Conservation (phyloP, 257 asterid species). For the Primulina eburnea region DNA sequence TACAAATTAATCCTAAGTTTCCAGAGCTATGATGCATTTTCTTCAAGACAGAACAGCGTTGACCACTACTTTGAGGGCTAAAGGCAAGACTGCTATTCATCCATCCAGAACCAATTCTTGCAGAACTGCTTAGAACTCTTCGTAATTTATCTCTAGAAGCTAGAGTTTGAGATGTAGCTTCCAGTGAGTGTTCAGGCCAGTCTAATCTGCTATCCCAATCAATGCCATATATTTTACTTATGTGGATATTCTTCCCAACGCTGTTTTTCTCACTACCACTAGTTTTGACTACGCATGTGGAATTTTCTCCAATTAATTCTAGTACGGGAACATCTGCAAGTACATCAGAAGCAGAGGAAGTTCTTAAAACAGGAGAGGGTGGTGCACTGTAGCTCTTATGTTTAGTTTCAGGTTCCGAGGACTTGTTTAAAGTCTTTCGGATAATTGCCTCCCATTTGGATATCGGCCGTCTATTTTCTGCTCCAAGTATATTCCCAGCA, state of each 20-base stretch:
- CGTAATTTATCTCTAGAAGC: slow-evolving; percentile 51
- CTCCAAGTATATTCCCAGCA: slow-evolving; percentile 90
- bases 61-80: slow-evolving; percentile 26
- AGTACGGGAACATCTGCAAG: slow-evolving; percentile 52
- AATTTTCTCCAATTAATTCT: slow-evolving; percentile 33
- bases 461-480: slow-evolving; percentile 74
- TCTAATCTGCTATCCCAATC: slow-evolving; percentile 42
- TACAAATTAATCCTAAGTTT: slow-evolving; percentile 47
- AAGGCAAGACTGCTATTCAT: slow-evolving; percentile 23
- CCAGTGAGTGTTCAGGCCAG: slow-evolving; percentile 91
- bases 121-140: slow-evolving; percentile 65
- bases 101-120: slow-evolving; percentile 44
- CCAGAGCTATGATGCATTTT: slow-evolving; percentile 69
- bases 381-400: slow-evolving; percentile 85
- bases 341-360: slow-evolving; percentile 72
- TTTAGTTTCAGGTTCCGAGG: slow-evolving; percentile 44
- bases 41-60: slow-evolving; percentile 38
- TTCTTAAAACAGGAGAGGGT: slow-evolving; percentile 75
- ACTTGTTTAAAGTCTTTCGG: slow-evolving; percentile 64
- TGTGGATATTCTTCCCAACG: slow-evolving; percentile 24
- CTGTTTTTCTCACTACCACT: slow-evolving; percentile 24
- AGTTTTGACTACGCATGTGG: slow-evolving; percentile 18
- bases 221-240: slow-evolving; percentile 33
- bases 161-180: slow-evolving; percentile 48
- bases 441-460: slow-evolving; percentile 81